Base-by-base conservation (phyloP, 257 asterid genomes). In the Leonotis leonurus region DNA sequence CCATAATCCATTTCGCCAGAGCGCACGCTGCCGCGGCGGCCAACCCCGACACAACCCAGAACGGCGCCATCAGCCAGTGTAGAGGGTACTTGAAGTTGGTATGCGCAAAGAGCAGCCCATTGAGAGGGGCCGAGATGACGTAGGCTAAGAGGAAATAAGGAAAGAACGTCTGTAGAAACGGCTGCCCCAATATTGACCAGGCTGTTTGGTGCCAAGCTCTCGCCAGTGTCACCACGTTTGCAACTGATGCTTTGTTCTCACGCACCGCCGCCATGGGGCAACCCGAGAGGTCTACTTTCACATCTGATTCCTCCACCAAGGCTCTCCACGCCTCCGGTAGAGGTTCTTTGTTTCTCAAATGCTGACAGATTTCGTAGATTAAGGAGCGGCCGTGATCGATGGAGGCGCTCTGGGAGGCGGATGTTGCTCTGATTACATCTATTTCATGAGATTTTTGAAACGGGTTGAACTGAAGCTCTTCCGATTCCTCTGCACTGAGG, bases 331-430 rank as follows among this genome's bases (percentile, higher is more conserved):
- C 79, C 55, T 81, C 81, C 18, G 97, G 97, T 33, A 89, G 80
- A 6, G 95, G 95, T 55, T 86, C 80, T 2, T 73, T 83, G 65
- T 86, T 89, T 70, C 97, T 82, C 80, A 89, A 48, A 33, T 78
- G 89, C 61, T 89, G 97, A 74, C 95, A 89, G 8, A 89, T 86
- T 62, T 82, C 94, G 20, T 89, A 89, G 35, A 86, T 70, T 67
- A 89, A 25, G 4, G 97, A 86, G 26, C 97, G 94, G 2, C 97
- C 97, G 4, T 89, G 97, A 63, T 89, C 97, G 12, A 89, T 86
- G 1, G 97, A 89, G 30, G 97, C 95, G 30, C 95, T 86, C 73
- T 86, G 83, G 30, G 85, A 64, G 55, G 93, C 85, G 17, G 95
- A 86, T 60, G 83, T 82, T 48, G 97, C 94, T 41, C 83, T 72